Percentiles rank a stretch among this genome's conserved stretches.
Conservation (phyloP, 805 yeast genomes). For the Brettanomyces bruxellensis region DNA sequence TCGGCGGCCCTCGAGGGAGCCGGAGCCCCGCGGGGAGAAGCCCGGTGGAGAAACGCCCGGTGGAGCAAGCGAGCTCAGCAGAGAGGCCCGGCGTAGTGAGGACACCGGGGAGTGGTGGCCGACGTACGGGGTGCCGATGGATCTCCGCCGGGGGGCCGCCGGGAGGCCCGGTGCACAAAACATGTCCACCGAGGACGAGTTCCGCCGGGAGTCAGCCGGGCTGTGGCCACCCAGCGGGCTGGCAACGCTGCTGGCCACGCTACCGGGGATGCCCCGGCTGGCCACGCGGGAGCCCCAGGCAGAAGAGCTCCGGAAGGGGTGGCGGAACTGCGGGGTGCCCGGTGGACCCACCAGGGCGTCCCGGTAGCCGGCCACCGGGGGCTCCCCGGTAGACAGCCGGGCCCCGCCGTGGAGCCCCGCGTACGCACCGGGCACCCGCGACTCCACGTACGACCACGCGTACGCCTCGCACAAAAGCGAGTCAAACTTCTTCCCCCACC, state of each 20-base stretch:
- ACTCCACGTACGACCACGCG: constrained; percentile 41
- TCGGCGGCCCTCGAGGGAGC: not conserved
- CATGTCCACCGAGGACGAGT: constrained; percentile 3
- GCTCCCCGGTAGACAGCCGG: not conserved
- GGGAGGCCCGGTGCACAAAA: not conserved
- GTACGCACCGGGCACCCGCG: constrained; percentile 5
- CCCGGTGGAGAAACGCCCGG: not conserved
- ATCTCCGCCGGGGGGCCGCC: not conserved
- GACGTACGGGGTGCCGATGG: not conserved
- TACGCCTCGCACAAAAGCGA: constrained; percentile 54
- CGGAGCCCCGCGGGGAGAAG: not conserved
- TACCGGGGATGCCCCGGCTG: not conserved
- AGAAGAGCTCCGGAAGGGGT: constrained; percentile 53
- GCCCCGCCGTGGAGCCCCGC: not conserved
- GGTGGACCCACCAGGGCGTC: not conserved
- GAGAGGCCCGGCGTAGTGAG: not conserved
- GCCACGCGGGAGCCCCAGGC: not conserved
- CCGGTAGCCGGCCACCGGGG: not conserved
- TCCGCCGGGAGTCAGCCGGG: constrained; percentile 3
- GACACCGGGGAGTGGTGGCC: not conserved
- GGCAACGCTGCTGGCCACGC: not conserved
- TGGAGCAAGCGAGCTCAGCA: not conserved
- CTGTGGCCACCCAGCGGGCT: not conserved
- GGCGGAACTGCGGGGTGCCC: constrained; percentile 45
- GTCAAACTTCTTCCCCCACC: constrained; percentile 74